These are phyloP conservation scores for Picochlorum costavermella DNA, from an alignment of 139 green algal species.

Conservation along the genomic window DNA sequence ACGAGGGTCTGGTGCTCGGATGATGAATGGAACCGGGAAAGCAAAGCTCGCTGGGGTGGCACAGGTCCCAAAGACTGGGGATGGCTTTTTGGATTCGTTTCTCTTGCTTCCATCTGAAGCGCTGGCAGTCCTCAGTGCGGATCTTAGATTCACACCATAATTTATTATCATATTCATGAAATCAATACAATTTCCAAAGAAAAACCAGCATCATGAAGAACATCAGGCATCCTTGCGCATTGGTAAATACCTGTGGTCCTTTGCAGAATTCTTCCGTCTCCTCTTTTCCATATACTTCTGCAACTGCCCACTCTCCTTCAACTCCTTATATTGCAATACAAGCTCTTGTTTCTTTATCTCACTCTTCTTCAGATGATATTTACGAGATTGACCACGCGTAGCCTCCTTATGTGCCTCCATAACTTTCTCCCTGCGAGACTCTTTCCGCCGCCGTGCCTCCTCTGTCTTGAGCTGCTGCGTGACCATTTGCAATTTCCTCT, in stretches of 20 bases:
- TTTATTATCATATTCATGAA: neutral
- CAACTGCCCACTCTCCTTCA: conserved; percentile 59
- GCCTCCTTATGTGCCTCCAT: conserved; percentile 37
- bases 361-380: conserved; percentile 64
- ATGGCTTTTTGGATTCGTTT: conserved; percentile 65
- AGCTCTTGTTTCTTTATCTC: conserved; percentile 53
- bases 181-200: neutral
- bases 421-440: conserved; percentile 38
- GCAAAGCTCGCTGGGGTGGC: conserved; percentile 38
- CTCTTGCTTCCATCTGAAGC: conserved; percentile 70
- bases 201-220: neutral
- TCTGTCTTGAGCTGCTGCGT: conserved; percentile 48
- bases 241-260: conserved; percentile 74
- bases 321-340: conserved; percentile 67
- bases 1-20: conserved; percentile 20
- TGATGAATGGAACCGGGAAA: conserved; percentile 16
- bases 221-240: neutral
- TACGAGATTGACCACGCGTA: conserved; percentile 54
- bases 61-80: conserved; percentile 42
- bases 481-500: conserved; percentile 32
- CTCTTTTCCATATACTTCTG: conserved; percentile 82
- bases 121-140: conserved; percentile 45
- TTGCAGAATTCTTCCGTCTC: conserved; percentile 74
- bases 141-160: conserved; percentile 21
- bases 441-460: conserved; percentile 18